phyloP scores from a whole-genome alignment of 257 asterid genomes.

The Forsythia viridissima region DNA sequence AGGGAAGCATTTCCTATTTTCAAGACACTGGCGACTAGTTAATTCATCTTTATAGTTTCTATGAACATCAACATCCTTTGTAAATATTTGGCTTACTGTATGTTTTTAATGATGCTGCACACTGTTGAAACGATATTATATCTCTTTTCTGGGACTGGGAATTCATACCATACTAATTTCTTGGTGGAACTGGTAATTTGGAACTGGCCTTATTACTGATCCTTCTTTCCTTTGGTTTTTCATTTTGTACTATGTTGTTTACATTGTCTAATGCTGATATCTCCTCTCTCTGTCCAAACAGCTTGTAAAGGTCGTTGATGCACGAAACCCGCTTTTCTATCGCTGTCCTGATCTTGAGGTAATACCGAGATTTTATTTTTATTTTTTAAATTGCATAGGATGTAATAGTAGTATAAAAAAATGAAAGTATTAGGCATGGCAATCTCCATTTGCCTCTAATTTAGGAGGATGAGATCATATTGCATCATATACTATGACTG shows the following conservation, averaged over 20 bases:
- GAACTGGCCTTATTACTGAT: not conserved
- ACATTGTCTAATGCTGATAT: slow-evolving; percentile 23
- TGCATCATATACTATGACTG: not conserved
- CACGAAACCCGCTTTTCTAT: slow-evolving; percentile 93
- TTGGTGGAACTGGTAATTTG: not conserved
- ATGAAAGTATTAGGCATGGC: not conserved
- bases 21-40: not conserved
- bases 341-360: slow-evolving; percentile 99
- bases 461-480: not conserved
- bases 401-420: not conserved
- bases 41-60: not conserved
- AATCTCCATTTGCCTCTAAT: not conserved
- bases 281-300: slow-evolving; percentile 34
- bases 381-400: not conserved
- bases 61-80: slow-evolving; percentile 4
- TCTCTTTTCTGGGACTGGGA: slow-evolving; percentile 3
- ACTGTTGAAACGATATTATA: not conserved
- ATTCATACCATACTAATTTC: not conserved
- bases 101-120: slow-evolving; percentile 16
- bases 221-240: slow-evolving; percentile 2
- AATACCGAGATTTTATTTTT: slow-evolving; percentile 17
- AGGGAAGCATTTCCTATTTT: not conserved
- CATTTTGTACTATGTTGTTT: slow-evolving; percentile 3
- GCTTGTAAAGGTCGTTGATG: slow-evolving; percentile 99
- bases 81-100: slow-evolving; percentile 2